phyloP scores from a whole-genome alignment of 768 basidiomycete species.

The Kwoniella heveanensis region DNA sequence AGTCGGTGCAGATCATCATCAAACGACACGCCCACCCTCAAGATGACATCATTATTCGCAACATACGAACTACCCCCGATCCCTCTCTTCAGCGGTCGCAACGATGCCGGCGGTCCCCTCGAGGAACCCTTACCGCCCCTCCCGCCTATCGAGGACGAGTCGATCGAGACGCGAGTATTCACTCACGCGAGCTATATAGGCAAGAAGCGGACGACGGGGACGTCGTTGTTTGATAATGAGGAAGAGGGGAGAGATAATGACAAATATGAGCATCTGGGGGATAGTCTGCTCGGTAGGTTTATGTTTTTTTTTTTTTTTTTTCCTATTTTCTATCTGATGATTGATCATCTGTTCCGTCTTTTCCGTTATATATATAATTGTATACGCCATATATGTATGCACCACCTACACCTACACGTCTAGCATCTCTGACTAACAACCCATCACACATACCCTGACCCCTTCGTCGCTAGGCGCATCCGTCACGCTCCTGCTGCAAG shows the following conservation, averaged over 20 bases:
- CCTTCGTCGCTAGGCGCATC: background rate
- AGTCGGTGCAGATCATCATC: too few species aligned
- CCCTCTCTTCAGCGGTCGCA: background rate
- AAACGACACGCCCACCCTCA: background rate
- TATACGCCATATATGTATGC: too few species aligned
- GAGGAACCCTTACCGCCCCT: slow-evolving; percentile 29
- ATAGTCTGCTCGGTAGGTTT: slow-evolving; percentile 22
- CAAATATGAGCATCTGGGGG: slow-evolving; percentile 45
- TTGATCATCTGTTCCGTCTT: too few species aligned
- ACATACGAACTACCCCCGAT: background rate
- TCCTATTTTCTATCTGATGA: too few species aligned
- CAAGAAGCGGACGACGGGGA: slow-evolving; percentile 8
- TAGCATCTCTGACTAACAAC: too few species aligned
- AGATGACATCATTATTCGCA: background rate
- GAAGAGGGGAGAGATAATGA: slow-evolving; percentile 33
- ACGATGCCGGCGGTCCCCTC: too few species aligned
- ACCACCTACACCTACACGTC: too few species aligned
- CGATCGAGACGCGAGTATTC: slow-evolving; percentile 33
- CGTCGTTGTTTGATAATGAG: slow-evolving; percentile 23
- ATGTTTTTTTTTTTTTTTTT: too few species aligned
- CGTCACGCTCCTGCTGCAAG: slow-evolving; percentile 40
- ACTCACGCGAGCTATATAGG: slow-evolving; percentile 35
- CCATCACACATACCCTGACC: too few species aligned
- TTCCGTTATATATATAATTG: too few species aligned
- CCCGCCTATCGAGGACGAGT: slow-evolving; percentile 24